Base-by-base conservation (phyloP, 108 stramenopile genomes). In the Cyclotella atomus region DNA sequence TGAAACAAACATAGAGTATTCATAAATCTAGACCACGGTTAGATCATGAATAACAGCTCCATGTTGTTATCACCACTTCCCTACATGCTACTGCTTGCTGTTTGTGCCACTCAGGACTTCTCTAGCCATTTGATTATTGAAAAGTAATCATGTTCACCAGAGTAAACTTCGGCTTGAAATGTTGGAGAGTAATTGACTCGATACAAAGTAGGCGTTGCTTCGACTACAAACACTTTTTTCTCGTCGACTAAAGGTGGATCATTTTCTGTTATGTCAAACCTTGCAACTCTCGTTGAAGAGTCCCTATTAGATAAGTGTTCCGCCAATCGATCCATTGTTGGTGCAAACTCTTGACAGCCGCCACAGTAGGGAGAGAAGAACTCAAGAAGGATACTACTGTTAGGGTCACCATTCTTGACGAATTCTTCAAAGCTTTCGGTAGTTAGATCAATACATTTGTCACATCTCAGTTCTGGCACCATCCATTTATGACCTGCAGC, bases 351-450 rank as follows among this genome's bases (percentile, higher is more conserved):
- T 69, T 77, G 79, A 47, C 76, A 82, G 12, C 71, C 38, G 25
- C 80, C 76, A 32, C 84, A 85, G 23, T 62, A 76, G 21, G 84
- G 84, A 21, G 79, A 81, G 55, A 74, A 85, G 30, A 85, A 85
- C 60, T 85, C 84, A 32, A 85, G 23, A 14, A 85, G 53, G 16
- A 23, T 65, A 53, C 0, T 62, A 5, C 6, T 55, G 55, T 54
- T 16, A n/a, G n/a, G n/a, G n/a, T n/a, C n/a, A n/a, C n/a, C 49
- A 45, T 44, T 77, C 6, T 9, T 38, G 1, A 82, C 47, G 2
- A 46, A 63, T 14, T 54, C 14, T 36, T 65, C 63, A 49, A 77
- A 82, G 41, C 25, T 77, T 7, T 54, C 71, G 6, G 38, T 38
- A 15, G 35, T 50, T 28, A 72, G 29, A 52, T 72, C 70, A 25